Evolutionary conservation across 345 rosid species (phyloP), one percentile per base, ranked within the genome.

Genomic region (Crucihimalaya himalaica): DNA sequence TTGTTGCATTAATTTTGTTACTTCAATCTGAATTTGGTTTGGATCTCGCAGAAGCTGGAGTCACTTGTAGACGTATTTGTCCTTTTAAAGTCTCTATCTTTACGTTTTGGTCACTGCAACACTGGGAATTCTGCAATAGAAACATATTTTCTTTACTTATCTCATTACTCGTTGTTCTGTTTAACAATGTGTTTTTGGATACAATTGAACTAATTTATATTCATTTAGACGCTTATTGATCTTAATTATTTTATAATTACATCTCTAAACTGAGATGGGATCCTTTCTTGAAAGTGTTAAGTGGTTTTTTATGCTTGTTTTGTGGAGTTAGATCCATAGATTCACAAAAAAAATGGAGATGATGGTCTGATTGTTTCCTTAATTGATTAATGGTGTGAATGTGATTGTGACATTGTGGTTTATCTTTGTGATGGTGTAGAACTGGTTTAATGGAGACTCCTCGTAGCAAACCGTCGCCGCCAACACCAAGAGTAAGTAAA

Each of bases 401-500:
- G 72, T 34, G 72, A 81, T 68, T 42, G 47, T 66, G 72, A 66
- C 67, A 66, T 78, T 86, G 65, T 84, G 28, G 13, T 48, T 40
- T 19, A 31, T 40, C 35, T 59, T 56, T 74, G 81, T 77, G 93
- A 27, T 57, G 5, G 6, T 59, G 62, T 18, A 93, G 98, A 85
- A 83, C 98, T 72, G 80, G 86, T 66, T 80, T 86, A 69, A 83
- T 83, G 79, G 98, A 93, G 79, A 86, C 79, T 68, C 98, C 84
- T 92, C 93, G 89, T 60, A 79, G 78, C 83, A 93, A 89, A 78
- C 74, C 84, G 27, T 78, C 93, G 1, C 90, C 87, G 2, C 88
- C 92, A 31, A 73, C 92, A 70, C 86, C 97, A 3, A 86, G 86
- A 81, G 73, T 84, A 32, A 85, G 80, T 71, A 86, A 81, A 74